These are phyloP conservation scores for Xylaria sp. DNA, from an alignment of 2,329 filamentous ascomycete species.

Conservation along the genomic window DNA sequence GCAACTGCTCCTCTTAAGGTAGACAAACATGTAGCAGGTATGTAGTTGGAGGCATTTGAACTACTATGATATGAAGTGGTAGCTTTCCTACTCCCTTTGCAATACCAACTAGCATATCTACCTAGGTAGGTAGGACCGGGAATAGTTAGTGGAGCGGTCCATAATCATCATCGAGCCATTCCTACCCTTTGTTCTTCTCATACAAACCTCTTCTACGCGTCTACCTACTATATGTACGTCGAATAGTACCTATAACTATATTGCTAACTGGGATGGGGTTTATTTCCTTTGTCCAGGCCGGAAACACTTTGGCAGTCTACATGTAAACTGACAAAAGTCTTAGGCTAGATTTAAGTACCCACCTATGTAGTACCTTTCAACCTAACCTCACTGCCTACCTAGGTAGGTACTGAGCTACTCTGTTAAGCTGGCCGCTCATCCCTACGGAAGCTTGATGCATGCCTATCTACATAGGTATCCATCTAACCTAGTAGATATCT, in stretches of 20 bases:
- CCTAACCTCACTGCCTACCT: too few relatives aligned
- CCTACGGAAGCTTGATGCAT: too few relatives aligned
- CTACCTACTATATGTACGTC: too few relatives aligned
- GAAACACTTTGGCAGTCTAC: constrained; percentile 13
- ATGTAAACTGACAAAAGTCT: too few relatives aligned
- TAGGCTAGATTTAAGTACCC: too few relatives aligned
- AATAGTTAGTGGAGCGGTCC: background rate
- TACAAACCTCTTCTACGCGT: background rate
- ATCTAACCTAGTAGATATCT: too few relatives aligned
- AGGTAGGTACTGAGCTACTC: too few relatives aligned
- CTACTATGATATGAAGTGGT: background rate
- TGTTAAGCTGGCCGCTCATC: too few relatives aligned
- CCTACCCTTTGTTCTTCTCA: background rate
- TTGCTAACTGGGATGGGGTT: background rate
- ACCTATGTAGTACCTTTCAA: too few relatives aligned
- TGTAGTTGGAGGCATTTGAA: background rate
- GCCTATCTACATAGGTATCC: background rate
- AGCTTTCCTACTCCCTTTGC: background rate
- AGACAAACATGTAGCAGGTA: background rate
- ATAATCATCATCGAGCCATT: background rate
- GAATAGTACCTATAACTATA: too few relatives aligned
- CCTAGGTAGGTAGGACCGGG: background rate
- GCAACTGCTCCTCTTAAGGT: background rate
- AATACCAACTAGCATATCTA: background rate
- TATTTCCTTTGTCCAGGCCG: constrained; percentile 7